Conservation (phyloP, 2,329 filamentous ascomycete genomes). For the Coccinonectria pachysandricola region DNA sequence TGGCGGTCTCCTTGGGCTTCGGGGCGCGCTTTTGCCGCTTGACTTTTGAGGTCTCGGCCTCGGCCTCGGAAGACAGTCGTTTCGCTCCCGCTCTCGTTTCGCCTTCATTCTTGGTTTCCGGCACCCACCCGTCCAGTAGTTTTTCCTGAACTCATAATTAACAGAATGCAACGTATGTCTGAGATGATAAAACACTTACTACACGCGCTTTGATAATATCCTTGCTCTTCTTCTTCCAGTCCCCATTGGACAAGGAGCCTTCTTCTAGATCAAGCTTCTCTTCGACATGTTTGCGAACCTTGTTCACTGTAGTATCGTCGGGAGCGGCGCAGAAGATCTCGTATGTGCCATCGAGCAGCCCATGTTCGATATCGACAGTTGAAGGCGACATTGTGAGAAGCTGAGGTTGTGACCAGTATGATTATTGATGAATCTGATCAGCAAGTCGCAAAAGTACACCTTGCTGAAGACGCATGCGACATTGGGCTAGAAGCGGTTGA, state of each 20-base stretch:
- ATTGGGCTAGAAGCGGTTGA: slow-evolving; percentile 2
- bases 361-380: slow-evolving; percentile 31
- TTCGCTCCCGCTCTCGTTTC: slow-evolving; percentile 21
- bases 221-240: slow-evolving; percentile 52
- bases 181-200: slow-evolving; percentile 30
- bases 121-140: slow-evolving; percentile 26
- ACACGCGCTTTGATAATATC: slow-evolving; percentile 42
- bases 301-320: slow-evolving; percentile 45
- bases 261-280: slow-evolving; percentile 36
- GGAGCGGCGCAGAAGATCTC: slow-evolving; percentile 34
- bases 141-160: slow-evolving; percentile 20
- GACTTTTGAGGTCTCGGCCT: slow-evolving; percentile 25
- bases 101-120: slow-evolving; percentile 14
- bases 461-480: slow-evolving; percentile 1
- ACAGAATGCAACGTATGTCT: slow-evolving; percentile 1
- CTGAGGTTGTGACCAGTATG: too few species aligned
- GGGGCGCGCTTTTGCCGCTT: slow-evolving; percentile 30
- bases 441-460: slow-evolving; percentile 1
- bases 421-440: background rate
- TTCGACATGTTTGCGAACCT: slow-evolving; percentile 43
- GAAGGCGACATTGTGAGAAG: slow-evolving; percentile 35
- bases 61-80: slow-evolving; percentile 23
- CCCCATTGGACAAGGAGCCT: slow-evolving; percentile 36
- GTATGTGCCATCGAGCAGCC: slow-evolving; percentile 36
- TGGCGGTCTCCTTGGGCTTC: slow-evolving; percentile 20